Conservation (phyloP, 148 eudicot genomes). For the Silene uniflora region DNA sequence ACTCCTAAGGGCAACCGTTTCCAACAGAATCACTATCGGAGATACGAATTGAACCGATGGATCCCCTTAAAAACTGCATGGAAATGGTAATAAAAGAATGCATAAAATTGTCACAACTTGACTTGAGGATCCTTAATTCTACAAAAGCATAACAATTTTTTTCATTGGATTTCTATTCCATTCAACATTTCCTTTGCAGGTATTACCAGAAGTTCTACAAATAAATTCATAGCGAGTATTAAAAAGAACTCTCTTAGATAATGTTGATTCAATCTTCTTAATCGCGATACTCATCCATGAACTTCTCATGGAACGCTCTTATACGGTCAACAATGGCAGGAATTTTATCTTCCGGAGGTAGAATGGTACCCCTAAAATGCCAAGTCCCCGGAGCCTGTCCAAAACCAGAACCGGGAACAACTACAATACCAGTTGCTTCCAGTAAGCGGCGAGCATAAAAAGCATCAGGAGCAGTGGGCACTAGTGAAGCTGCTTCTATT, state of each 20-base stretch:
- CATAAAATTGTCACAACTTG: background rate
- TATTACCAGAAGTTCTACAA: background rate
- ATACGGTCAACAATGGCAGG: slow-evolving; percentile 69
- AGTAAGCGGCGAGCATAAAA: slow-evolving; percentile 70
- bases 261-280: slow-evolving; percentile 21
- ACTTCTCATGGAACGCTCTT: slow-evolving; percentile 68
- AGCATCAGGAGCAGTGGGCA: slow-evolving; percentile 62
- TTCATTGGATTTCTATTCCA: background rate
- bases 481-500: slow-evolving; percentile 80
- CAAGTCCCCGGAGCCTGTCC: slow-evolving; percentile 93
- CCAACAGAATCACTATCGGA: too few species aligned
- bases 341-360: slow-evolving; percentile 87
- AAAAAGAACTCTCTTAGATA: background rate
- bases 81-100: too few species aligned
- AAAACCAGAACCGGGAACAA: slow-evolving; percentile 91
- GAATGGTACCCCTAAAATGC: slow-evolving; percentile 93
- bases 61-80: too few species aligned
- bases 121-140: background rate
- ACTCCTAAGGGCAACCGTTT: too few species aligned
- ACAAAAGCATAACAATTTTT: background rate
- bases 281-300: slow-evolving; percentile 74
- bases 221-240: background rate
- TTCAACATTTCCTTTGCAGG: background rate
- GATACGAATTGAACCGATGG: too few species aligned
- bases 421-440: slow-evolving; percentile 78